A percentile compares a stretch with the other conserved stretches of the same genome.
These are phyloP conservation scores for Arabidopsis arenosa DNA, from an alignment of 345 rosid species.

Conservation along the genomic window DNA sequence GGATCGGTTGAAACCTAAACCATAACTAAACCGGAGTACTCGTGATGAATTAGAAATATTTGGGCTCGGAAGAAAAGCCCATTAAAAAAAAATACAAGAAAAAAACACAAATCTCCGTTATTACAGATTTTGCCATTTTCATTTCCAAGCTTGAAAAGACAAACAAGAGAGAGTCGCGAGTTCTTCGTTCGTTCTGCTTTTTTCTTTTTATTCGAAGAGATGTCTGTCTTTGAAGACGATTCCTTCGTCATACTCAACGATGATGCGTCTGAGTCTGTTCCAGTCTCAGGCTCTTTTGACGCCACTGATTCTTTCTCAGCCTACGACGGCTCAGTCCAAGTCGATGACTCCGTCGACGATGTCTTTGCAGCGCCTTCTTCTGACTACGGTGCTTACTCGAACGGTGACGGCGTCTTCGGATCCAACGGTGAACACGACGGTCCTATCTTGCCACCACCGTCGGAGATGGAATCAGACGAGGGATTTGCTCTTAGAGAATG, in stretches of 20 bases:
- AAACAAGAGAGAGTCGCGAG: conserved; percentile 23
- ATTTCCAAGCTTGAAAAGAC: conserved; percentile 21
- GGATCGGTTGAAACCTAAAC: background rate
- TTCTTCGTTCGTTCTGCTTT: conserved; percentile 6
- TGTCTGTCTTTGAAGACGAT: conserved; percentile 52
- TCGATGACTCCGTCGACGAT: conserved; percentile 44
- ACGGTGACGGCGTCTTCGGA: conserved; percentile 49
- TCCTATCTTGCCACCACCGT: conserved; percentile 61
- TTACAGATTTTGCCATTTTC: background rate
- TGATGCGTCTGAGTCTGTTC: conserved; percentile 52
- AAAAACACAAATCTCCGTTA: background rate
- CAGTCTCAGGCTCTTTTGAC: conserved; percentile 45
- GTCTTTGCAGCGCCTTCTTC: conserved; percentile 49
- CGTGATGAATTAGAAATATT: background rate
- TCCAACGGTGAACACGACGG: conserved; percentile 57
- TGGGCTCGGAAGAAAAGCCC: conserved; percentile 15
- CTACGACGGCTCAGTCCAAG: conserved; percentile 42
- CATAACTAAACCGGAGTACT: background rate
- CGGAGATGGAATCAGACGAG: conserved; percentile 64
- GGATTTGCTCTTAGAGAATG: conserved; percentile 74
- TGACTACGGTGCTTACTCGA: conserved; percentile 44
- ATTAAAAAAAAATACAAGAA: background rate
- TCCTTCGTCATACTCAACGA: conserved; percentile 51
- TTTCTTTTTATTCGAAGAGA: conserved; percentile 26
- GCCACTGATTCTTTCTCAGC: conserved; percentile 39